Conservation (phyloP, 768 basidiomycete genomes). For the Suillus bovinus region DNA sequence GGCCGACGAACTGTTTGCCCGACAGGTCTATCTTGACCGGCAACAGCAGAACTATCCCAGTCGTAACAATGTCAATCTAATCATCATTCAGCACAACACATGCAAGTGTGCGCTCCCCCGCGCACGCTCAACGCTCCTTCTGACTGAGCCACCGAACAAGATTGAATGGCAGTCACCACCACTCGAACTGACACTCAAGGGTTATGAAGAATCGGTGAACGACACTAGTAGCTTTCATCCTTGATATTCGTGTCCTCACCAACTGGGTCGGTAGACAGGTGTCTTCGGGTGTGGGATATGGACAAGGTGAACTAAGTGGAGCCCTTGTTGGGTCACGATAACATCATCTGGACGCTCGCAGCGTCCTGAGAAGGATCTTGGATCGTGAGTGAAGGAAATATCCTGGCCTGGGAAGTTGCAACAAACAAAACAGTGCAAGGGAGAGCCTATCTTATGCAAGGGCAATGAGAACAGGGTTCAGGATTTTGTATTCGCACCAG, state of each 20-base stretch:
- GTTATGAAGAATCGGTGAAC: too few relatives aligned
- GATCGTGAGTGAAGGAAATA: background rate
- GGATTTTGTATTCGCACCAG: background rate
- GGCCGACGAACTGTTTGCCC: too few relatives aligned
- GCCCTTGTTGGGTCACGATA: background rate
- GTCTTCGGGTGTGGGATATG: background rate
- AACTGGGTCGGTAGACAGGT: constrained; percentile 20
- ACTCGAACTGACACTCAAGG: too few relatives aligned
- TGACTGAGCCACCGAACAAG: too few relatives aligned
- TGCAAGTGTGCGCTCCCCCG: too few relatives aligned
- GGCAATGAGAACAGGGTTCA: background rate
- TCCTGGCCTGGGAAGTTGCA: background rate
- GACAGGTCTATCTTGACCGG: too few relatives aligned
- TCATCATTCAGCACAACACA: too few relatives aligned
- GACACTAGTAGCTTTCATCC: background rate
- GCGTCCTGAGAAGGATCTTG: background rate
- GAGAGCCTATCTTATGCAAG: background rate
- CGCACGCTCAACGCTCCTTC: too few relatives aligned
- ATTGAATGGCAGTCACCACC: too few relatives aligned
- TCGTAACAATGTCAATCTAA: too few relatives aligned
- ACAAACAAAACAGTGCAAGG: background rate
- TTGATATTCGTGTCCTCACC: constrained; percentile 19
- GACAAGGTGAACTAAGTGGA: background rate
- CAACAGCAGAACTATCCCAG: too few relatives aligned
- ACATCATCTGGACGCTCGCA: background rate